phyloP scores from a whole-genome alignment of 495 filamentous ascomycete genomes.

The Aspergillus sparsus region DNA sequence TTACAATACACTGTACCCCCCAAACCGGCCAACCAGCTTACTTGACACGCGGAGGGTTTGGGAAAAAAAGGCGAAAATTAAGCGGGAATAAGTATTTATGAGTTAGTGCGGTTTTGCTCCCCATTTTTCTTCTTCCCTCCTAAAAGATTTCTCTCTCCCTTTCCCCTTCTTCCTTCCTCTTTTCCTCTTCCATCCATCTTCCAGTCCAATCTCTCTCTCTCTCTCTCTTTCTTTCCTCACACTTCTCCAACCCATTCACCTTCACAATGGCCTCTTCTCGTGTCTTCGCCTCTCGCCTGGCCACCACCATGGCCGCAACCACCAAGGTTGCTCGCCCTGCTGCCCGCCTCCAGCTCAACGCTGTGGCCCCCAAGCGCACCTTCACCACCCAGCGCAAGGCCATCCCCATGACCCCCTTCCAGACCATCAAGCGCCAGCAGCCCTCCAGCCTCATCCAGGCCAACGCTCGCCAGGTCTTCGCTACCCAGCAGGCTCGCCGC shows the following conservation, averaged over 20 bases:
- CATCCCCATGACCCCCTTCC: slow-evolving; percentile 44
- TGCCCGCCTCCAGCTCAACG: slow-evolving; percentile 54
- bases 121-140: slow-evolving; percentile 43
- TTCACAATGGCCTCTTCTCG: slow-evolving; percentile 73
- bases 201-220: slow-evolving; percentile 13
- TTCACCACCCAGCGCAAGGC: slow-evolving; percentile 53
- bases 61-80: slow-evolving; percentile 48
- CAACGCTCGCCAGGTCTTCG: slow-evolving; percentile 65
- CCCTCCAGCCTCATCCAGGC: slow-evolving; percentile 59
- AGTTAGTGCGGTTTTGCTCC: slow-evolving; percentile 41
- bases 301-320: slow-evolving; percentile 71
- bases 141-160: slow-evolving; percentile 35
- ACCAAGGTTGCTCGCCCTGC: slow-evolving; percentile 71
- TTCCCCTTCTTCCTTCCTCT: slow-evolving; percentile 30
- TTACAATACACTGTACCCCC: slow-evolving; percentile 25
- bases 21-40: slow-evolving; percentile 31
- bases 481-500: slow-evolving; percentile 58
- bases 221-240: slow-evolving; percentile 29
- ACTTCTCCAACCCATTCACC: slow-evolving; percentile 11
- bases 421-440: slow-evolving; percentile 69
- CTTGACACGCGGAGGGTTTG: slow-evolving; percentile 39
- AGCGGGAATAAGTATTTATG: slow-evolving; percentile 48
- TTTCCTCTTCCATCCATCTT: slow-evolving; percentile 24
- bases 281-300: slow-evolving; percentile 70
- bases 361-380: slow-evolving; percentile 67